Conservation (phyloP, 2,329 filamentous ascomycete species). For the Penicillium verrucosum region DNA sequence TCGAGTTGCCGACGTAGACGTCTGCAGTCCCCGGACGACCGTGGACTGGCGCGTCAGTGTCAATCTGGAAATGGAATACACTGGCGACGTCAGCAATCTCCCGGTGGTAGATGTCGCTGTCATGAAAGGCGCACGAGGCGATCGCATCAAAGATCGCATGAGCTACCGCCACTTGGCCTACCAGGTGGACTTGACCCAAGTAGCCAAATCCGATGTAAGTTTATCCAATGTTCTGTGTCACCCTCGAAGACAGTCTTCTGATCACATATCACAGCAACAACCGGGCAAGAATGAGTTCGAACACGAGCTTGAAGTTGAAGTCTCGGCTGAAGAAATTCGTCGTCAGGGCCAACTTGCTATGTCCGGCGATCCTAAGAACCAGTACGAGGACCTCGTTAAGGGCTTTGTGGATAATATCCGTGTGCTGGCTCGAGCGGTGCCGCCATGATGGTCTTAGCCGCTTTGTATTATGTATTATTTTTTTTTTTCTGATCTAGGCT, state of each 20-base stretch:
- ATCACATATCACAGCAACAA: conserved; percentile 21
- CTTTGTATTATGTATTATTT: conserved; percentile 20
- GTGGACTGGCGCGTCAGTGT: conserved; percentile 93
- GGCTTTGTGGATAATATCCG: conserved; percentile 51
- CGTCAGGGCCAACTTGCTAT: conserved; percentile 44
- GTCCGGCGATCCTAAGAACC: conserved; percentile 38
- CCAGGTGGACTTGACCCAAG: conserved; percentile 90
- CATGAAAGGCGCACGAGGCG: conserved; percentile 42
- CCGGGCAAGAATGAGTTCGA: conserved; percentile 41
- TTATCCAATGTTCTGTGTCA: conserved; percentile 8
- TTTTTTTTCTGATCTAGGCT: neutral
- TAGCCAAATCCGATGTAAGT: conserved; percentile 56
- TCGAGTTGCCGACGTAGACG: conserved; percentile 81
- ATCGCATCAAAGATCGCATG: conserved; percentile 83
- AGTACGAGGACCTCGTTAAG: conserved; percentile 47
- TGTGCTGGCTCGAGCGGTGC: conserved; percentile 43
- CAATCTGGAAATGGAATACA: conserved; percentile 87
- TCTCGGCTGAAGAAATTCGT: conserved; percentile 46
- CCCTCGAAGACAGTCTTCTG: conserved; percentile 11
- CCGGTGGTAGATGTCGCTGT: conserved; percentile 40
- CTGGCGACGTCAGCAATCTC: conserved; percentile 61
- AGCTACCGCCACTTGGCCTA: conserved; percentile 87
- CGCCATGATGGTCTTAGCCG: conserved; percentile 24
- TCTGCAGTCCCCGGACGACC: conserved; percentile 70
- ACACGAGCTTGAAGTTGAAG: conserved; percentile 50